Conservation (phyloP, 1,284 basidiomycete species). For the Pisolithus thermaeus region DNA sequence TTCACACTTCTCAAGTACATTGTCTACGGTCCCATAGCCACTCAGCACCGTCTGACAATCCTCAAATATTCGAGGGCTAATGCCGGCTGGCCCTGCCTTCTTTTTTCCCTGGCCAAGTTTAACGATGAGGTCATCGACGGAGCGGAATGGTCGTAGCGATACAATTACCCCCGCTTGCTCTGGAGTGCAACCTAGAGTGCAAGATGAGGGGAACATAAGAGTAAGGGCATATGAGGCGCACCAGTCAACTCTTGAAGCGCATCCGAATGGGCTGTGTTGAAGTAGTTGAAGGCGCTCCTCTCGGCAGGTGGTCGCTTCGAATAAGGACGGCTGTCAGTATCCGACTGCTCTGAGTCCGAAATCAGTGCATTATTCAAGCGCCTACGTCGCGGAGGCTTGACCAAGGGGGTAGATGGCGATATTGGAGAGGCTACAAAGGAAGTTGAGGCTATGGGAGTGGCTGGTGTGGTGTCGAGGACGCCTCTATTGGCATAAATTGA, state of each 20-base stretch:
- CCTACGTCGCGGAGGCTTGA: slow-evolving; percentile 43
- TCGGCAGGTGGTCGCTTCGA: slow-evolving; percentile 18
- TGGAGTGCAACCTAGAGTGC: slow-evolving; percentile 63
- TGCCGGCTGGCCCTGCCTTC: slow-evolving; percentile 73
- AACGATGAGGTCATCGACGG: slow-evolving; percentile 71
- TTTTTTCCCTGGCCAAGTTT: slow-evolving; percentile 82
- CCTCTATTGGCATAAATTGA: slow-evolving; percentile 67
- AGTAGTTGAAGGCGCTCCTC: slow-evolving; percentile 71
- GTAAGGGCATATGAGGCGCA: slow-evolving; percentile 31
- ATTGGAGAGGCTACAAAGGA: slow-evolving; percentile 7
- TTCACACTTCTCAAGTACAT: slow-evolving; percentile 86
- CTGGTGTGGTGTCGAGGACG: slow-evolving; percentile 37
- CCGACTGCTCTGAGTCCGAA: slow-evolving; percentile 60
- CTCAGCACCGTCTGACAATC: slow-evolving; percentile 86
- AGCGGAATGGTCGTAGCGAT: slow-evolving; percentile 74
- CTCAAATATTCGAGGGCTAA: slow-evolving; percentile 87
- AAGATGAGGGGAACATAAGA: slow-evolving; percentile 7
- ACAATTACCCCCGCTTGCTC: slow-evolving; percentile 84
- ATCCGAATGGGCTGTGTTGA: slow-evolving; percentile 73
- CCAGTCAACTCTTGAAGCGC: slow-evolving; percentile 88
- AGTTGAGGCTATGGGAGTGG: slow-evolving; percentile 18
- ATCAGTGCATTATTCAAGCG: slow-evolving; percentile 53
- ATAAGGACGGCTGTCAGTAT: slow-evolving; percentile 32
- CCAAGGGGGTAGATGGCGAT: slow-evolving; percentile 14
- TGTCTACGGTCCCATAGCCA: slow-evolving; percentile 89